Evolutionary conservation across 495 filamentous ascomycete species (phyloP), one percentile per base, ranked within the genome.

Genomic region (Penicillium waksmanii): DNA sequence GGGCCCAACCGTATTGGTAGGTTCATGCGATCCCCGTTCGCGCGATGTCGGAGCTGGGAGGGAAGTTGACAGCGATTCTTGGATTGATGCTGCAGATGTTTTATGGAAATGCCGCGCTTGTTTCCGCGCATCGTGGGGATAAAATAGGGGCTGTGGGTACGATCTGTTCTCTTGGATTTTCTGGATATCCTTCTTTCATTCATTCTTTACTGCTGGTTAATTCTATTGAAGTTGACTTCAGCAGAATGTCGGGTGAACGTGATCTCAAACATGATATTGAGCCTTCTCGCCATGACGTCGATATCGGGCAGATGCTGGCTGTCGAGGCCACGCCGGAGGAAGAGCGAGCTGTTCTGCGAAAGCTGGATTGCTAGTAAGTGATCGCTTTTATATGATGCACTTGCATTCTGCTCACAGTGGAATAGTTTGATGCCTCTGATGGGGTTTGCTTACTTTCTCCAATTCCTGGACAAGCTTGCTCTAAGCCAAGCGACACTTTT

Each of bases 391-490:
- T 8, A 31, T 21, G 31, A 7, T 33, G 49, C 3, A 11, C n/a
- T 15, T n/a, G 1, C 18, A 13, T 2, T 11, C 51, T 34, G 5
- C 40, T 60, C n/a, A 56, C 31, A 9, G 13, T 21, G 6, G 10
- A 12, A 0, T 40, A 75, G 70, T 49, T 53, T 84, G 51, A 78
- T 85, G 63, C 82, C 82, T 0, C 62, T 79, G 38, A 74, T 76
- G 54, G 58, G 58, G 36, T 10, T 38, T 9, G 58, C 49, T 2
- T 77, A 77, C 25, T 71, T 71, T 55, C 69, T 85, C 50, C 80
- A 83, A 50, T 84, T 78, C 58, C 76, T 86, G 54, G 82, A 86
- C 68, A 84, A 84, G 53, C 74, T 80, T 8, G 79, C 80, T 4
- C 68, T 84, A 2, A 81, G 78, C 47, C 82, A 84, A 66, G 76